phyloP scores from a whole-genome alignment of 1,284 basidiomycete genomes.

The Exobasidium cylindrosporum region DNA sequence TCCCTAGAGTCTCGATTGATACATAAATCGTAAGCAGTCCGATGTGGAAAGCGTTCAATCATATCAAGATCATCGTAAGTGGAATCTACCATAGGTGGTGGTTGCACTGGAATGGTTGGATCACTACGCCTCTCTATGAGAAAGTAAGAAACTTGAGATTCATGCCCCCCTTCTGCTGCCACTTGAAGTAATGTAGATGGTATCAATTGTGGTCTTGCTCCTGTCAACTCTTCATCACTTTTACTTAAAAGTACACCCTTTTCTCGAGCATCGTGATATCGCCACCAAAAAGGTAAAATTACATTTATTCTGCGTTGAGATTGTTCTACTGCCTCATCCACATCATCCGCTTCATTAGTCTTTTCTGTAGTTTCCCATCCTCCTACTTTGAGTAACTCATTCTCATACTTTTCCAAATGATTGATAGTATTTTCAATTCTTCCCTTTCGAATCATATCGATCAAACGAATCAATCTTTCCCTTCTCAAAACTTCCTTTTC shows the following conservation, averaged over 20 bases:
- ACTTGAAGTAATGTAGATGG: slow-evolving; percentile 71
- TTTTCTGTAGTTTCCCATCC: slow-evolving; percentile 17
- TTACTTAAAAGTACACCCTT: slow-evolving; percentile 8
- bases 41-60: slow-evolving; percentile 46
- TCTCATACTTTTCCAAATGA: slow-evolving; percentile 76
- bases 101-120: slow-evolving; percentile 68
- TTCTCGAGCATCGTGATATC: slow-evolving; percentile 23
- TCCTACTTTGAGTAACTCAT: slow-evolving; percentile 55
- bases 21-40: slow-evolving; percentile 83
- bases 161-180: slow-evolving; percentile 72
- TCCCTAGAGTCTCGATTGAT: slow-evolving; percentile 70
- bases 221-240: slow-evolving; percentile 6
- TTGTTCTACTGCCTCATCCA: slow-evolving; percentile 8
- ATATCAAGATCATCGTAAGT: background rate
- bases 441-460: slow-evolving; percentile 85
- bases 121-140: slow-evolving; percentile 76
- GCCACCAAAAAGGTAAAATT: slow-evolving; percentile 42
- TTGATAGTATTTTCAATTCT: slow-evolving; percentile 73
- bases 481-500: slow-evolving; percentile 57
- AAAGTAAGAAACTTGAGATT: slow-evolving; percentile 73
- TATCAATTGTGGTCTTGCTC: slow-evolving; percentile 17
- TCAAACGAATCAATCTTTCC: slow-evolving; percentile 73
- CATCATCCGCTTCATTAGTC: background rate
- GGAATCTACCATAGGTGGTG: slow-evolving; percentile 8
- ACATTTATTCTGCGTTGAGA: slow-evolving; percentile 25